These are phyloP conservation scores for Botrytis sinoallii DNA, from an alignment of 2,329 filamentous ascomycete genomes.

Conservation along the genomic window DNA sequence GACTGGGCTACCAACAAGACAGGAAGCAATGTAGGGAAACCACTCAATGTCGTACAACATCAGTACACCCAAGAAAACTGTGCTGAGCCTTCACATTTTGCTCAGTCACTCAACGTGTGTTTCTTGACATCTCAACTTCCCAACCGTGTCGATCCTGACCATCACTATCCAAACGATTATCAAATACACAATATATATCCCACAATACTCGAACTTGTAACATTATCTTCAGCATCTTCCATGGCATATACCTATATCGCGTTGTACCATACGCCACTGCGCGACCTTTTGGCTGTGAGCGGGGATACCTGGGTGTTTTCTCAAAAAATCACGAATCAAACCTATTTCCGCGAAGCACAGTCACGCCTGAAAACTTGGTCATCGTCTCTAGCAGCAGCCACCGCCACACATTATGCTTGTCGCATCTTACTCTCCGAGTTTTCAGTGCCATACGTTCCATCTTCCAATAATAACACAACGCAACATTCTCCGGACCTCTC, in stretches of 20 bases:
- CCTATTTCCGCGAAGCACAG: constrained; percentile 48
- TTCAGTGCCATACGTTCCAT: constrained; percentile 36
- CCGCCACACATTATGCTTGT: constrained; percentile 50
- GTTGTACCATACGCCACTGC: constrained; percentile 56
- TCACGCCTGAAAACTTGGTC: constrained; percentile 47
- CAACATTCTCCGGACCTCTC: constrained; percentile 38
- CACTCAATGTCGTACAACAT: constrained; percentile 25
- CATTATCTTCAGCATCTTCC: constrained; percentile 46
- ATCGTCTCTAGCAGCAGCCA: constrained; percentile 45
- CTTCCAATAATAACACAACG: background rate
- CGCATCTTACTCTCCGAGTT: constrained; percentile 47
- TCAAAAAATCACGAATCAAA: constrained; percentile 48
- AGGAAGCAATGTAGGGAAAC: constrained; percentile 16
- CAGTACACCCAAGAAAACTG: constrained; percentile 20
- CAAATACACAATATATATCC: constrained; percentile 17
- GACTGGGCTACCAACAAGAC: constrained; percentile 44
- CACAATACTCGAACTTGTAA: constrained; percentile 24
- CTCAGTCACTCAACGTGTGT: constrained; percentile 32
- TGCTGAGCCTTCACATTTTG: constrained; percentile 24
- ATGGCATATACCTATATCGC: constrained; percentile 54
- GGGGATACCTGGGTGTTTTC: constrained; percentile 58
- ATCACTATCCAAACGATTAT: constrained; percentile 27
- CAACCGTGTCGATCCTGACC: constrained; percentile 36
- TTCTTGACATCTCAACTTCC: constrained; percentile 31
- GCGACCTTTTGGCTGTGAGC: constrained; percentile 54